Evolutionary conservation across 2,329 filamentous ascomycete species (phyloP), one percentile per base, ranked within the genome.

Genomic region (Diplocarpon rosae): DNA sequence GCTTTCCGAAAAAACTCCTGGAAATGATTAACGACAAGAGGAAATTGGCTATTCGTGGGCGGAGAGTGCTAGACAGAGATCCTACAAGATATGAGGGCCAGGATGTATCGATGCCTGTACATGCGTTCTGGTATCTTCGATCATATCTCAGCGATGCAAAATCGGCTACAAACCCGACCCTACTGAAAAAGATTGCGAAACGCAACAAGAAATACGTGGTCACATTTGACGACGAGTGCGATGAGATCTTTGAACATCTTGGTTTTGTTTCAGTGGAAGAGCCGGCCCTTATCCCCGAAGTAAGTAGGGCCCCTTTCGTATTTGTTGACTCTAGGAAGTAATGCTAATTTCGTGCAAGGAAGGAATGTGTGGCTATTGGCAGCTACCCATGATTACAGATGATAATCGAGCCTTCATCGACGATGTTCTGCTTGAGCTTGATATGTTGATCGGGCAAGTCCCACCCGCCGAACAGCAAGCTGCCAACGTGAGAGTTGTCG

Each of bases 121-220:
- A 74, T 39, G 72, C 76, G 2, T 61, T 82, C 37, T 64, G 67
- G 36, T 75, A 73, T 49, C 64, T 85, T 33, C 68, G 71, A 45
- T 67, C 67, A 37, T 85, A 84, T 57, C 63, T 84, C 41, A 65
- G 58, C 9, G 80, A 85, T 62, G 68, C 75, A 8, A 51, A 48
- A 39, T 41, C 37, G 13, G 61, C 78, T 45, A 66, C 69, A 36
- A 64, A 70, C 15, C 60, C 62, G 6, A 66, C 70, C 37, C 68
- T 67, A 29, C 72, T 69, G 53, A 70, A 70, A 51, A 62, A 66
- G 36, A 78, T 84, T 52, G 71, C 72, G 5, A 65, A 71, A 7
- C 61, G 70, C 13, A 84, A 85, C 56, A 78, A 80, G 57, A 73
- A 74, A 45, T 85, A 82, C 52, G 66, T 76, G 54, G 68, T 76